These are phyloP conservation scores for Chytridiales sp. DNA, from an alignment of 371 early-diverging fungal species.

Conservation along the genomic window DNA sequence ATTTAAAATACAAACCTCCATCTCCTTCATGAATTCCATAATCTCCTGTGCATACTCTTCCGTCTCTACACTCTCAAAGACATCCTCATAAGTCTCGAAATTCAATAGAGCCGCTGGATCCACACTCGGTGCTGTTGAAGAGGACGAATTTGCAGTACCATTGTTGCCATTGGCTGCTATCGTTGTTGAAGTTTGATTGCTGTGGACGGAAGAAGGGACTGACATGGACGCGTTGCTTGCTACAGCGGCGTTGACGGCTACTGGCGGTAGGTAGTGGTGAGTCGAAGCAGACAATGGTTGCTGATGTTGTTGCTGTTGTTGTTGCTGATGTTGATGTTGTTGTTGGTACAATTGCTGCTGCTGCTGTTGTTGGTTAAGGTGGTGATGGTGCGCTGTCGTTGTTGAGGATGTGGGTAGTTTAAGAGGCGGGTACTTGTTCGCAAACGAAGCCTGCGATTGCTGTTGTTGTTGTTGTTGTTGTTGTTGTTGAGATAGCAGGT, in stretches of 20 bases:
- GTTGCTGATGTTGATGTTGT: neutral
- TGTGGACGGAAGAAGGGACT: no score
- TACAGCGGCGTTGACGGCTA: no score
- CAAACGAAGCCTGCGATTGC: no score
- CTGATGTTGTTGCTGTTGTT: neutral
- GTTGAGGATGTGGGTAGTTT: conserved; percentile 1
- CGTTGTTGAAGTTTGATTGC: no score
- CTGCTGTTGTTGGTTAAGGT: neutral
- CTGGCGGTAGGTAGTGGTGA: neutral
- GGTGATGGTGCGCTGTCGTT: neutral
- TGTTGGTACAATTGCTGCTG: conserved; percentile 7
- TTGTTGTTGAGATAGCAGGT: no score
- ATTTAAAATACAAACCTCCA: conserved; percentile 25
- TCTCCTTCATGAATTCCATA: conserved; percentile 25
- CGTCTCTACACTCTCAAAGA: conserved; percentile 14
- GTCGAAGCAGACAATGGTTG: neutral
- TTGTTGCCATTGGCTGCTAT: no score
- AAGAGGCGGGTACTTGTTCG: conserved; percentile 9
- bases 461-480: no score
- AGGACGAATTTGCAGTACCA: no score
- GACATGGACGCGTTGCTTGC: no score
- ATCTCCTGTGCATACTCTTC: conserved; percentile 41
- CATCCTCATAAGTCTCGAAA: conserved; percentile 26
- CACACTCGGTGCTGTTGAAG: neutral
- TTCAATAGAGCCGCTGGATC: neutral